Conservation (phyloP, 768 basidiomycete genomes). For the Postia placenta region DNA sequence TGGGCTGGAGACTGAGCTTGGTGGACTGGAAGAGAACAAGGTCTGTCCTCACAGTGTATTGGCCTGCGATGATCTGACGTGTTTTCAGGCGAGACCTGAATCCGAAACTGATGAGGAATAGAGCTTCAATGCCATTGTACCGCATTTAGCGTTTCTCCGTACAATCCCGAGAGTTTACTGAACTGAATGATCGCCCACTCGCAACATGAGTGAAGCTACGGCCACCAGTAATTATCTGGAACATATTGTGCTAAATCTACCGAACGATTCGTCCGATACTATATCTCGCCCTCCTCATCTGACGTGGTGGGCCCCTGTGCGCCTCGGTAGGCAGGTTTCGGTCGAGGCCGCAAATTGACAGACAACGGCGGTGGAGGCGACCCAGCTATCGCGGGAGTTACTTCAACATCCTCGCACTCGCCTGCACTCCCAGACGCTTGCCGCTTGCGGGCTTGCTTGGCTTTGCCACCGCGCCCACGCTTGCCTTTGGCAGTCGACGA, state of each 20-base stretch:
- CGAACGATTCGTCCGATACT: too few species aligned
- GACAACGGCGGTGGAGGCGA: slow-evolving; percentile 19
- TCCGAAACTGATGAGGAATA: slow-evolving; percentile 11
- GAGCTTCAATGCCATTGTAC: neutral
- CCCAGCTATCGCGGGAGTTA: slow-evolving; percentile 2
- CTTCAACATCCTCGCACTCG: slow-evolving; percentile 9
- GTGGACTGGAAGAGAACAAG: slow-evolving; percentile 74
- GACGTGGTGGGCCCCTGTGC: neutral
- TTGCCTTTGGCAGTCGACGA: neutral
- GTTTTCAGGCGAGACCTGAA: slow-evolving; percentile 12
- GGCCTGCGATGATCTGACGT: neutral
- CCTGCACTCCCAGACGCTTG: slow-evolving; percentile 15
- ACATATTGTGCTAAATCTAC: too few species aligned
- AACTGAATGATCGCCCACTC: too few species aligned
- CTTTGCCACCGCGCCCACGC: slow-evolving; percentile 5
- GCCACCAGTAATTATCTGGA: too few species aligned
- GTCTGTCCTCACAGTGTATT: slow-evolving; percentile 31
- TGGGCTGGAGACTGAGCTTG: slow-evolving; percentile 72
- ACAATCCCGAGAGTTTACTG: too few species aligned
- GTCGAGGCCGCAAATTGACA: slow-evolving; percentile 36
- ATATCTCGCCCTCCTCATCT: neutral
- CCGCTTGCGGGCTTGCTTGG: slow-evolving; percentile 13
- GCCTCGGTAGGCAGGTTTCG: slow-evolving; percentile 22
- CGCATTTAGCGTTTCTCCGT: too few species aligned
- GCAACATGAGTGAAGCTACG: too few species aligned